Evolutionary conservation across 345 rosid species (phyloP).

Genomic region (Boechera divaricarpa): DNA sequence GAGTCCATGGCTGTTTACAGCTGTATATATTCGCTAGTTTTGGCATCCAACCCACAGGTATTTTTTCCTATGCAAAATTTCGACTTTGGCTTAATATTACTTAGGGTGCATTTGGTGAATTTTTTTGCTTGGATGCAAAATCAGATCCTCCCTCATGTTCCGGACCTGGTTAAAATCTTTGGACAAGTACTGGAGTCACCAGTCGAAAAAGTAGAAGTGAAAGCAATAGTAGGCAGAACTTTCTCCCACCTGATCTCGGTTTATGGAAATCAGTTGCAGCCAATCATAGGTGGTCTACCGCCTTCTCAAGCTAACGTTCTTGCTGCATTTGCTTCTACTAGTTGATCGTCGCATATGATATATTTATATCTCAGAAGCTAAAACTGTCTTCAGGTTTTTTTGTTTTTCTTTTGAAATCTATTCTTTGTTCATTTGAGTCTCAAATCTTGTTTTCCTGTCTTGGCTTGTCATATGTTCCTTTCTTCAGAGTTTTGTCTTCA

Average conservation of each 20-base stretch:
- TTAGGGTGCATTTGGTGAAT: conserved; percentile 13
- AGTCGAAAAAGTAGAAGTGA: conserved; percentile 81
- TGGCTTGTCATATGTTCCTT: background rate
- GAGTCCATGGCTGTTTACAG: conserved; percentile 90
- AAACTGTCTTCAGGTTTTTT: background rate
- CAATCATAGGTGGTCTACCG: conserved; percentile 67
- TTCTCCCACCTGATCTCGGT: conserved; percentile 82
- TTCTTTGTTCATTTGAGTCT: conserved; percentile 25
- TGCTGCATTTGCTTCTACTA: conserved; percentile 69
- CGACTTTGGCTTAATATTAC: background rate
- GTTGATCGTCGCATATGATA: conserved; percentile 45
- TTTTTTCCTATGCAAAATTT: background rate
- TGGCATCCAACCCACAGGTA: conserved; percentile 89
- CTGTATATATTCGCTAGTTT: conserved; percentile 79
- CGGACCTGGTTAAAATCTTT: conserved; percentile 84
- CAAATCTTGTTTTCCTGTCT: background rate
- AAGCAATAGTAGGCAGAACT: conserved; percentile 81
- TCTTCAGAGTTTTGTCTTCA: conserved; percentile 33
- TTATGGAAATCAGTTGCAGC: conserved; percentile 91
- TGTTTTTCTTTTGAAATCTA: background rate
- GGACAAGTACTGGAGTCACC: conserved; percentile 90
- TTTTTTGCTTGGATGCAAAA: conserved; percentile 12
- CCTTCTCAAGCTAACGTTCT: conserved; percentile 85
- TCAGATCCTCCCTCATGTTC: conserved; percentile 81
- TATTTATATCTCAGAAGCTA: conserved; percentile 7